Base-by-base conservation (phyloP, 805 yeast genomes). In the Monosporozyma siamensis region DNA sequence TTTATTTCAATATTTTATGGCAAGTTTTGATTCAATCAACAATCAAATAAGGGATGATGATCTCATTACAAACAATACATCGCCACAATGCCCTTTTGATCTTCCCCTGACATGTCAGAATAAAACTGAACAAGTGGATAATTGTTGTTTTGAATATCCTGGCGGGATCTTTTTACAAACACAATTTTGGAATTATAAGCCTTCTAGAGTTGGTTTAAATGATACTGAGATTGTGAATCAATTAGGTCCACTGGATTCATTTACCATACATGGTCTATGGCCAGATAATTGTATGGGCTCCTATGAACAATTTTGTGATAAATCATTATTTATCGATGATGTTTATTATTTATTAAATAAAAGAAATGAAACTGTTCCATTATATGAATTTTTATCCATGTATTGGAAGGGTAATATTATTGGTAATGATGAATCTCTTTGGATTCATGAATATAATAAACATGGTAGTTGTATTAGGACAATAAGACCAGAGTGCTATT, bases 391-490 rank as follows among this genome's bases (percentile, higher is more conserved):
- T 45, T 77, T 89, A 86, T 49, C 65, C 21, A 54, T 54, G 24
- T 63, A 70, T 46, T 89, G 97, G 97, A 80, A 82, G 58, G 80
- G 82, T 53, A 73, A 72, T 54, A 76, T 75, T 42, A 77, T 75
- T 39, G 86, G 86, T 9, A 60, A 74, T 44, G 90, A 82, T 57
- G 79, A 75, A 44, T 58, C 70, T 5, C 66, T 89, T 40, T 89
- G 97, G 97, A 70, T 74, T 27, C 96, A 89, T 63, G 97, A 89
- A 63, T 89, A 75, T 71, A 88, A 89, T 67, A 89, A 89, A 60
- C 97, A 89, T 59, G 97, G 89, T 20, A 87, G 95, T 8, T 89
- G 97, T 64, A 79, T 88, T 72, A 75, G 80, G 38, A 87, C 96
- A 1, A 67, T 89, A 37, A 75, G 72, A 43, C 84, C 92, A 3